Conservation (phyloP, 345 rosid genomes). For the Carallia brachiata region DNA sequence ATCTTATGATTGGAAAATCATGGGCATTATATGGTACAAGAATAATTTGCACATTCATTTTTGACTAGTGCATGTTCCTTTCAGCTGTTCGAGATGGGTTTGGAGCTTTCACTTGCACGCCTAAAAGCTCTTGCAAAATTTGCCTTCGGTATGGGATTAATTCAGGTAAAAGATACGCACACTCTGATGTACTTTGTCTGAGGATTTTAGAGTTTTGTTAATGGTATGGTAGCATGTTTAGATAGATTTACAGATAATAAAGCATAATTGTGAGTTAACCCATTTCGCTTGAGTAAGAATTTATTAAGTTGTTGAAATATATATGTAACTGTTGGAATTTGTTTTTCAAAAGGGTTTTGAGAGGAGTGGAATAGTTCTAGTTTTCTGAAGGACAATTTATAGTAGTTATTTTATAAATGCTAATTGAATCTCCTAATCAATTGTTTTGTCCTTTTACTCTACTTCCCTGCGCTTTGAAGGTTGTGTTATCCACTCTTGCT, state of each 20-base stretch:
- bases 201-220: too few relatives aligned
- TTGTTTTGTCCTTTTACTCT: constrained; percentile 13
- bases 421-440: constrained; percentile 4
- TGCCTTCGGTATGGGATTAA: constrained; percentile 94
- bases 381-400: not conserved
- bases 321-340: too few relatives aligned
- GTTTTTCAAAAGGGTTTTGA: too few relatives aligned
- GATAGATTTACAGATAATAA: too few relatives aligned
- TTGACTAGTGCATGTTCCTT: constrained; percentile 27
- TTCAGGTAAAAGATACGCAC: constrained; percentile 63
- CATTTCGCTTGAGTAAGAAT: too few relatives aligned
- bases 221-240: too few relatives aligned
- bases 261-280: too few relatives aligned
- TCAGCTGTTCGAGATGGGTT: constrained; percentile 98
- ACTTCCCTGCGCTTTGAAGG: constrained; percentile 48
- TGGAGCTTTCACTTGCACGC: constrained; percentile 96
- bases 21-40: constrained; percentile 7
- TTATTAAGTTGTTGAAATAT: too few relatives aligned
- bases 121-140: constrained; percentile 93
- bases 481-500: constrained; percentile 82
- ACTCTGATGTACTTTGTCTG: not conserved
- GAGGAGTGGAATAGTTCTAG: not conserved
- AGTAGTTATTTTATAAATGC: not conserved
- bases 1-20: constrained; percentile 5
- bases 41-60: constrained; percentile 9